Evolutionary conservation across 2,329 filamentous ascomycete species (phyloP).

Genomic region (Fusarium zealandicum): DNA sequence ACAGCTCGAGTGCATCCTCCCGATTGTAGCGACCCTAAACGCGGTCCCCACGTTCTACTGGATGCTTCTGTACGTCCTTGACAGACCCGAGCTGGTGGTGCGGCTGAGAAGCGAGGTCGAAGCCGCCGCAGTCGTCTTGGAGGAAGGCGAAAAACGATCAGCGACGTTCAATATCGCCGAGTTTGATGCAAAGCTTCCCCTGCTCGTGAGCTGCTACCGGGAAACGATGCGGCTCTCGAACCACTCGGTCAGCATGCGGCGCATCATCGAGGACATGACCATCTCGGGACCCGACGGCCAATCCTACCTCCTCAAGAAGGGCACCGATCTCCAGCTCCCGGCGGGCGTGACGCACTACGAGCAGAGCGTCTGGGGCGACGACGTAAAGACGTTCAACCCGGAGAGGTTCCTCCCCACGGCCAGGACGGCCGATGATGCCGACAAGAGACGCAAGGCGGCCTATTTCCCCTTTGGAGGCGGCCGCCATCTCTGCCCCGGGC

Average conservation of each 20-base stretch:
- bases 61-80: slow-evolving; percentile 44
- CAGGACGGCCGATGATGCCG: background rate
- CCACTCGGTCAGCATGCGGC: slow-evolving; percentile 49
- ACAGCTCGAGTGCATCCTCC: slow-evolving; percentile 42
- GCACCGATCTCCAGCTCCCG: slow-evolving; percentile 41
- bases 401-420: slow-evolving; percentile 33
- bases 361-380: slow-evolving; percentile 35
- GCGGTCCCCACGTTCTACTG: slow-evolving; percentile 50
- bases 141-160: background rate
- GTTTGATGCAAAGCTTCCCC: slow-evolving; percentile 50
- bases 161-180: slow-evolving; percentile 47
- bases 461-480: slow-evolving; percentile 47
- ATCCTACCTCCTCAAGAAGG: slow-evolving; percentile 43
- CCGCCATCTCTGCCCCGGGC: slow-evolving; percentile 44
- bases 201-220: slow-evolving; percentile 54
- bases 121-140: background rate
- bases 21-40: slow-evolving; percentile 44
- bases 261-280: slow-evolving; percentile 51
- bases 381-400: slow-evolving; percentile 32
- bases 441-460: slow-evolving; percentile 29
- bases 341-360: slow-evolving; percentile 36
- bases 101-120: slow-evolving; percentile 33
- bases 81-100: slow-evolving; percentile 35
- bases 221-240: slow-evolving; percentile 54
- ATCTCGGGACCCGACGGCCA: slow-evolving; percentile 41